Percentiles rank a stretch among this genome's conserved stretches.
phyloP scores from a whole-genome alignment of 352 stramenopile species.

The Phytophthora kernoviae region DNA sequence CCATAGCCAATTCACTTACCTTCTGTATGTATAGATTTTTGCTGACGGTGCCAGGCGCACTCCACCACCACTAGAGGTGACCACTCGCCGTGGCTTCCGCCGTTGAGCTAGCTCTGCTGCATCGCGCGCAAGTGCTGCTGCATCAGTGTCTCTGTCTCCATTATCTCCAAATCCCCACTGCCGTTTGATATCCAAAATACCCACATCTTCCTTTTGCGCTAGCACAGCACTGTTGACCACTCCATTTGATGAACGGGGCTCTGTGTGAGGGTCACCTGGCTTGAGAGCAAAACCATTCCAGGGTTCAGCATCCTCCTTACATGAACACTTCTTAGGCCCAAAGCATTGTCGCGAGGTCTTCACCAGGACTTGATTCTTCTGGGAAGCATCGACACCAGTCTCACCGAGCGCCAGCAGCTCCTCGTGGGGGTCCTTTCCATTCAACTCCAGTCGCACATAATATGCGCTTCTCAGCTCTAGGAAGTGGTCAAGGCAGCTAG shows the following conservation, averaged over 20 bases:
- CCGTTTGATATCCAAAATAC: slow-evolving; percentile 69
- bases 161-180: slow-evolving; percentile 60
- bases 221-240: not conserved
- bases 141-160: slow-evolving; percentile 27
- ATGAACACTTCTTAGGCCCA: slow-evolving; percentile 45
- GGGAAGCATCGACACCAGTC: slow-evolving; percentile 8
- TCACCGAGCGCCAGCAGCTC: slow-evolving; percentile 35
- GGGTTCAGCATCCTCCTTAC: slow-evolving; percentile 48
- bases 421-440: slow-evolving; percentile 64
- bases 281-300: slow-evolving; percentile 61
- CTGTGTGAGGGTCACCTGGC: slow-evolving; percentile 10
- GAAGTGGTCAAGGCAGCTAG: slow-evolving; percentile 46
- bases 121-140: slow-evolving; percentile 19
- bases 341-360: slow-evolving; percentile 51
- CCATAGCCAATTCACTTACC: slow-evolving; percentile 23
- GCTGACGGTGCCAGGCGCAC: slow-evolving; percentile 25
- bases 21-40: slow-evolving; percentile 42
- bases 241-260: not conserved
- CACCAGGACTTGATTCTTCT: slow-evolving; percentile 8
- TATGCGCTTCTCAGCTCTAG: slow-evolving; percentile 39
- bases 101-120: slow-evolving; percentile 33
- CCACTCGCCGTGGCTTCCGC: slow-evolving; percentile 2
- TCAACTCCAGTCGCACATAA: slow-evolving; percentile 57
- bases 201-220: slow-evolving; percentile 36
- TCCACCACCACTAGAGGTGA: slow-evolving; percentile 3